Base-by-base conservation (phyloP, 139 green algal species). In the Choricystis sp. region DNA sequence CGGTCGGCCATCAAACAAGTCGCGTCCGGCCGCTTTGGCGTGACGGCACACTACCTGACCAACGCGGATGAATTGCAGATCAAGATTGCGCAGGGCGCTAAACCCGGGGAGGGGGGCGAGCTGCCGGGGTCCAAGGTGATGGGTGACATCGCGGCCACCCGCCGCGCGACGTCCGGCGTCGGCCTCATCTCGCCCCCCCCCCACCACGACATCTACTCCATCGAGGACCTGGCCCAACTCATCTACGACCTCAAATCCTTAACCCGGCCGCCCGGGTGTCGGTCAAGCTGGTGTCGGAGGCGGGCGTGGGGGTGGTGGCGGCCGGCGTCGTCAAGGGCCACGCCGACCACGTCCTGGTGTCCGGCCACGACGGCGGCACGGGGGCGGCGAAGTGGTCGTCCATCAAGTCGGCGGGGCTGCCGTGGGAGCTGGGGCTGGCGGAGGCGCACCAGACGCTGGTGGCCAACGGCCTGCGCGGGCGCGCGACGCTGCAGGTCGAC, bases 181-280 rank as follows among this genome's bases (percentile, higher is more conserved):
- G 90, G 89, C 63, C 78, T 89, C 64, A 90, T 90, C 68, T 87
- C 81, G 19, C 91, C 91, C 16, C 91, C 91, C 0, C 91, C 91
- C 4, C 91, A 98, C 84, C 91, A 97, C 73, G 91, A 97, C 81
- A 97, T 97, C 76, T 98, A 97, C 86, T 98, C 91, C 55, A 98
- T 97, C 49, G 91, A 98, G 83, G 91, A 97, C 69, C 81, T 97
- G 28, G 86, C 92, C 2, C 91, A 98, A 79, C 89, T 97, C 59
- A 97, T 97, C 75, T 95, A 92, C 59, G 91, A 97, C 72, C 83
- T 97, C 52, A 88, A 88, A 67, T 65, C 29, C 58, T 66, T 56
- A 88, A 89, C 69, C 82, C 82, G 1, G 25, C 25, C 19, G 82
- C 82, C 19, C 70, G 75, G n/a, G 76, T 94, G 23, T 79, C 69